A percentile compares a stretch with the other conserved stretches of the same genome.
Conservation (phyloP, 495 filamentous ascomycete genomes). For the Glonium stellatum region DNA sequence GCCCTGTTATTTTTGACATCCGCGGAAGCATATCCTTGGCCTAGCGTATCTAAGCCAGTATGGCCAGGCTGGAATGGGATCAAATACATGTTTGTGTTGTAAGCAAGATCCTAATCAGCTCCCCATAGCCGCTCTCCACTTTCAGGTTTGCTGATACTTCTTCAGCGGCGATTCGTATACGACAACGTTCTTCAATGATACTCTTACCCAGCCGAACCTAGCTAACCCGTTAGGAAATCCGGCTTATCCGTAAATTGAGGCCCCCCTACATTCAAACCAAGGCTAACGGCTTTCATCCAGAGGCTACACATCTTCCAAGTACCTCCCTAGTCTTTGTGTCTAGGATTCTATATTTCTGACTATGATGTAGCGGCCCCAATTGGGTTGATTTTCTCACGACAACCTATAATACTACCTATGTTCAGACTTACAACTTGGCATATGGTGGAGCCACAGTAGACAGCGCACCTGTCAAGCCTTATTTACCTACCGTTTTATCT, state of each 20-base stretch:
- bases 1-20: neutral
- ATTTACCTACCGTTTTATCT: slow-evolving; percentile 46
- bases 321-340: slow-evolving; percentile 42
- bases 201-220: slow-evolving; percentile 51
- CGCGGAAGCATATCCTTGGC: neutral
- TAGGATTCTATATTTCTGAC: slow-evolving; percentile 2
- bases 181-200: slow-evolving; percentile 58
- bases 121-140: too few relatives aligned
- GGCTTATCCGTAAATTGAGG: slow-evolving; percentile 42
- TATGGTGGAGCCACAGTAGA: slow-evolving; percentile 65
- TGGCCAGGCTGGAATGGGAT: slow-evolving; percentile 45
- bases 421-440: slow-evolving; percentile 63
- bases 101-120: slow-evolving; percentile 16
- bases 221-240: slow-evolving; percentile 75
- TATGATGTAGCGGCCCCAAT: slow-evolving; percentile 15
- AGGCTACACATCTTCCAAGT: slow-evolving; percentile 49
- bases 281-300: slow-evolving; percentile 9
- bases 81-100: slow-evolving; percentile 49
- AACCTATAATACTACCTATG: slow-evolving; percentile 51
- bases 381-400: slow-evolving; percentile 65
- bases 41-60: neutral
- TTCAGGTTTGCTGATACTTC: neutral
- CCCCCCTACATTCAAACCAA: neutral
- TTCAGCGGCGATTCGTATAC: slow-evolving; percentile 57
- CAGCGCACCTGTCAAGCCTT: slow-evolving; percentile 49